Base-by-base conservation (phyloP, 169 alveolate species). In the Eimeria acervulina region DNA sequence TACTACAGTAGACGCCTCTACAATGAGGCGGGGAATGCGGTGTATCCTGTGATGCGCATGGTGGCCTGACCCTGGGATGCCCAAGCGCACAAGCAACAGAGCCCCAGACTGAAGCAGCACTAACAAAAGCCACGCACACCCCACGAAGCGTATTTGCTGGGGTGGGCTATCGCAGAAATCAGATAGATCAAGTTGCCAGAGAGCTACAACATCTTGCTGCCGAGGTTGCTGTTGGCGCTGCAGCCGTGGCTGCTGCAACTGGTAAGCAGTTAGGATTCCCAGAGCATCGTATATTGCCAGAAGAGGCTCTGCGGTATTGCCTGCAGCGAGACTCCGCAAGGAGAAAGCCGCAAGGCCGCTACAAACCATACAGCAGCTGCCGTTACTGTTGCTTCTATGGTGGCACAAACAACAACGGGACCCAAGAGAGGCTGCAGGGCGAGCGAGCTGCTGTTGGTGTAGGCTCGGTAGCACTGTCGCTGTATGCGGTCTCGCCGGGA, bases 401-500 rank as follows among this genome's bases (percentile, higher is more conserved):
- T 40, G 51, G 74, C 87, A 68, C 8, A 44, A 15, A 63, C 87
- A 68, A 38, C 95, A 68, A 80, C 70, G 44, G 36, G 74, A 68
- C 52, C 95, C 70, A 42, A 36, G 87, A 36, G 87, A 42, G 74
- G 51, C 59, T 40, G 87, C 68, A 12, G 88, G 88, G 44, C 70
- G 66, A 31, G 47, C 70, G 21, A 89, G 36, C 40, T 19, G 95
- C 51, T 63, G 80, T 52, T 91, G 90, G 21, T 91, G 90, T 28
- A 44, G 63, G 38, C 55, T 19, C 19, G 94, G 90, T 78, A 93
- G 42, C 42, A 93, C 59, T 13, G 96, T 72, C 51, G 93, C 23
- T 31, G 72, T 38, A 10, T 80, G 93, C 3, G 96, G 96, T 42
- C 94, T 33, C 21, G 93, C 94, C 38, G 93, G 96, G 23, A 93